Evolutionary conservation across 2,329 filamentous ascomycete genomes (phyloP), one percentile per base, ranked within the genome.

Genomic region (Diaporthe nobilis): DNA sequence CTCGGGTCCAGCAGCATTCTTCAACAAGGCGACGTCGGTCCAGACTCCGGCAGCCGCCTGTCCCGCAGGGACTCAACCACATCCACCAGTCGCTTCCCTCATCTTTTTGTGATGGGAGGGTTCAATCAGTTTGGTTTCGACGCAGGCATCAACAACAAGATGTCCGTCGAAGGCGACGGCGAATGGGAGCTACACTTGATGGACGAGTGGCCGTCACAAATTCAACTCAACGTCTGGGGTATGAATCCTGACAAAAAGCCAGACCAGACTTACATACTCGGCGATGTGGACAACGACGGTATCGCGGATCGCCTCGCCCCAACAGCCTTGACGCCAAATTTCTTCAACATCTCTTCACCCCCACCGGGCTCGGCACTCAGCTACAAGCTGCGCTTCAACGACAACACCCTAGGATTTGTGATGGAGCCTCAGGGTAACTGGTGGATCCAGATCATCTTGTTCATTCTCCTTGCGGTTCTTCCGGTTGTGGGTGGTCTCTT

Each of bases 111-210:
- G 71, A 90, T 92, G 72, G 92, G 92, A 0, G 85, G 87, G 0
- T 93, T 89, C 82, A 93, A 93, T 79, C 85, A 90, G 77, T 93
- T 90, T 79, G 91, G 92, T 17, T 93, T 88, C 79, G 92, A 93
- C 80, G 86, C 87, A 34, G 92, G 92, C 3, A 80, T 93, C 37
- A 81, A 85, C 3, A 91, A 91, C 74, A 78, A 83, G 9, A 88
- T 93, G 83, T 80, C 84, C 25, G 86, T 90, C 65, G 84, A 84
- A 8, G 81, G 83, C 31, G 85, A 91, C 72, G 85, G 86, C 20
- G 82, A 84, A 4, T 93, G 92, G 92, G 83, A 86, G 34, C 89
- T 89, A 78, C 86, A 91, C 78, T 91, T 92, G 76, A 89, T 92
- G 87, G 85, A 87, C 8, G 92, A 93, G 79, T 93, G 90, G 88